Conservation (phyloP, 2,329 filamentous ascomycete genomes). For the Fonsecaea pedrosoi region DNA sequence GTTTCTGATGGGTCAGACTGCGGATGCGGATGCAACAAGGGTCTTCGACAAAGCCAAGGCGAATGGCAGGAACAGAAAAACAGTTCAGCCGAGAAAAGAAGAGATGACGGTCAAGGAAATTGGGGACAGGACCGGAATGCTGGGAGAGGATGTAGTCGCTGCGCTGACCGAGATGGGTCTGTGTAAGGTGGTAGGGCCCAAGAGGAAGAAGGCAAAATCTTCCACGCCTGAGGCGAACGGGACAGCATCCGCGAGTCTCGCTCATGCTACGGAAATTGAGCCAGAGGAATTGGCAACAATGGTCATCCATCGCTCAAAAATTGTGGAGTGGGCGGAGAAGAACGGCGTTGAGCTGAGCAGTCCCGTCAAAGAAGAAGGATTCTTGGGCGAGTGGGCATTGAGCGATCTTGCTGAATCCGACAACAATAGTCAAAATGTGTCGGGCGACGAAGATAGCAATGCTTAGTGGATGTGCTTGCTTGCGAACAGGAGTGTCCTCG, state of each 20-base stretch:
- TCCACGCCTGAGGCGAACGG: constrained; percentile 45
- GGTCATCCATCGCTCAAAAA: constrained; percentile 62
- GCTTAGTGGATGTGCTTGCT: not conserved
- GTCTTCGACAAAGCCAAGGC: constrained; percentile 48
- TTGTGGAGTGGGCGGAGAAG: constrained; percentile 70
- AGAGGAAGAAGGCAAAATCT: constrained; percentile 58
- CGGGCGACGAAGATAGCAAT: constrained; percentile 17
- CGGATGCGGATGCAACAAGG: constrained; percentile 42
- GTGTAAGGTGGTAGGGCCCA: constrained; percentile 55
- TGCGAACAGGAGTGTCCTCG: not conserved
- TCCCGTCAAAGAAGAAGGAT: constrained; percentile 76
- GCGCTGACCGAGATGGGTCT: constrained; percentile 82
- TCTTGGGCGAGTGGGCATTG: constrained; percentile 69
- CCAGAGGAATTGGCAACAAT: constrained; percentile 44
- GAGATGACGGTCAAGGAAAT: constrained; percentile 72
- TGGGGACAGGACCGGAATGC: constrained; percentile 80
- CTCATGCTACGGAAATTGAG: constrained; percentile 32
- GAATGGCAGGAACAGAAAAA: constrained; percentile 38
- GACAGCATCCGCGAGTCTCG: constrained; percentile 41
- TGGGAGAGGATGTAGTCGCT: constrained; percentile 79
- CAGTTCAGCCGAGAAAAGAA: constrained; percentile 44
- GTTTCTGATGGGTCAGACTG: constrained; percentile 52
- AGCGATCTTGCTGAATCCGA: constrained; percentile 38
- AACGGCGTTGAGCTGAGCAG: constrained; percentile 69
- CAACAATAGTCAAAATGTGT: constrained; percentile 19